A percentile compares a stretch with the other conserved stretches of the same genome.
Evolutionary conservation across 495 filamentous ascomycete species (phyloP).

Genomic region (Tuber melanosporum): DNA sequence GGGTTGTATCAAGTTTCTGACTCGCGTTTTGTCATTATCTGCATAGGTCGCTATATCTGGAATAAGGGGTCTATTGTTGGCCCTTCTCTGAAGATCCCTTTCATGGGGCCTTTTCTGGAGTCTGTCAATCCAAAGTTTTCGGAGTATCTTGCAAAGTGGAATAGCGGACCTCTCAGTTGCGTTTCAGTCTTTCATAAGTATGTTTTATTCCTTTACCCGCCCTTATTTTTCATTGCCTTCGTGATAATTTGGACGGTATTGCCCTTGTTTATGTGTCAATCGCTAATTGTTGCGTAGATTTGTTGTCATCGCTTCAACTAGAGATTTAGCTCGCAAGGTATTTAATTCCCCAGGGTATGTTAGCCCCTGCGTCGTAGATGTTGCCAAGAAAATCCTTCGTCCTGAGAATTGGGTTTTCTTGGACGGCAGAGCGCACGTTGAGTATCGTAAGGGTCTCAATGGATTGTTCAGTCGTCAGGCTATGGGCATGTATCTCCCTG

Average conservation of each 20-base stretch:
- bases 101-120: conserved; percentile 91
- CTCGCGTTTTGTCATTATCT: conserved; percentile 10
- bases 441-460: conserved; percentile 95
- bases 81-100: conserved; percentile 77
- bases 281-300: conserved; percentile 55
- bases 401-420: conserved; percentile 95
- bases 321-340: conserved; percentile 93
- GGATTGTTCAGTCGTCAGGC: conserved; percentile 88
- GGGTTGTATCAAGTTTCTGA: conserved; percentile 39
- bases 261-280: background rate
- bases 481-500: conserved; percentile 80
- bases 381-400: conserved; percentile 88
- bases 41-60: conserved; percentile 73
- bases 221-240: background rate
- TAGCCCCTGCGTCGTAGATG: conserved; percentile 95
- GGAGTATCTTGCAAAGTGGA: conserved; percentile 86
- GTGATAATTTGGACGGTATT: background rate
- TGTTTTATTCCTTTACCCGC: conserved; percentile 37
- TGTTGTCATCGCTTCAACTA: conserved; percentile 91
- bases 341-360: conserved; percentile 92
- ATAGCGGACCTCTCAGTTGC: conserved; percentile 83
- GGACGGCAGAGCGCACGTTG: conserved; percentile 89
- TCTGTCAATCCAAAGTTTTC: conserved; percentile 88
- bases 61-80: conserved; percentile 83
- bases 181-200: conserved; percentile 99